phyloP scores from a whole-genome alignment of 306 rosid genomes.

The Cucurbita moschata region DNA sequence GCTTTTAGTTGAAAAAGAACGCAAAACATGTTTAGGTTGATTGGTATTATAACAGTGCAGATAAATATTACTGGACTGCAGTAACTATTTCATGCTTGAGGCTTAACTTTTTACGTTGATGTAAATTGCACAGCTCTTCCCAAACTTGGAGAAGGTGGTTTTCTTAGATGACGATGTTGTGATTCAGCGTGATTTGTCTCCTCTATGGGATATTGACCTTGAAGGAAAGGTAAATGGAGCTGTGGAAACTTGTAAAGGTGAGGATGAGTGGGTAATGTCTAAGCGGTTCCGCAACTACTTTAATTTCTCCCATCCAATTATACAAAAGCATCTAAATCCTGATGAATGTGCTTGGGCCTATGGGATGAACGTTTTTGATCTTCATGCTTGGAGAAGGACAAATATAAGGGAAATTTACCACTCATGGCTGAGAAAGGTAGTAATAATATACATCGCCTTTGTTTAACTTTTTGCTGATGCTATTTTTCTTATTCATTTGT shows the following conservation, averaged over 20 bases:
- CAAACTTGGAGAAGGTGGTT: slow-evolving; percentile 85
- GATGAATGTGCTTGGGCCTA: slow-evolving; percentile 99
- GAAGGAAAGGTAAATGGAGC: slow-evolving; percentile 94
- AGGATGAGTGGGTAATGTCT: slow-evolving; percentile 96
- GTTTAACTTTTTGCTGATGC: neutral
- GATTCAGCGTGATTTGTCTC: slow-evolving; percentile 77
- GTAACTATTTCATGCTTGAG: neutral
- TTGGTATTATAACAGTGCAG: neutral
- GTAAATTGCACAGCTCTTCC: slow-evolving; percentile 63
- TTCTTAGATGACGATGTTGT: slow-evolving; percentile 91
- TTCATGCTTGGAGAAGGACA: slow-evolving; percentile 69
- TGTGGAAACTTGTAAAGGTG: slow-evolving; percentile 93
- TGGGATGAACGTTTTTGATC: slow-evolving; percentile 92
- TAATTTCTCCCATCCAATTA: slow-evolving; percentile 83
- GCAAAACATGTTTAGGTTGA: neutral
- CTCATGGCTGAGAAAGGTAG: slow-evolving; percentile 95
- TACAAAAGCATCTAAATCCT: slow-evolving; percentile 59
- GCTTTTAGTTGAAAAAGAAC: neutral
- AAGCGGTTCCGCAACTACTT: slow-evolving; percentile 85
- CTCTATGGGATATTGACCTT: slow-evolving; percentile 81
- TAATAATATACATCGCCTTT: slow-evolving; percentile 12
- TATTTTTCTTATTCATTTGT: neutral
- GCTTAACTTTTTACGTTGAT: neutral
- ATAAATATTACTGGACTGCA: neutral
- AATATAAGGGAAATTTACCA: slow-evolving; percentile 72